Percentiles rank a stretch among this genome's conserved stretches.
Conservation (phyloP, 108 stramenopile species). For the Fragilaria radians region DNA sequence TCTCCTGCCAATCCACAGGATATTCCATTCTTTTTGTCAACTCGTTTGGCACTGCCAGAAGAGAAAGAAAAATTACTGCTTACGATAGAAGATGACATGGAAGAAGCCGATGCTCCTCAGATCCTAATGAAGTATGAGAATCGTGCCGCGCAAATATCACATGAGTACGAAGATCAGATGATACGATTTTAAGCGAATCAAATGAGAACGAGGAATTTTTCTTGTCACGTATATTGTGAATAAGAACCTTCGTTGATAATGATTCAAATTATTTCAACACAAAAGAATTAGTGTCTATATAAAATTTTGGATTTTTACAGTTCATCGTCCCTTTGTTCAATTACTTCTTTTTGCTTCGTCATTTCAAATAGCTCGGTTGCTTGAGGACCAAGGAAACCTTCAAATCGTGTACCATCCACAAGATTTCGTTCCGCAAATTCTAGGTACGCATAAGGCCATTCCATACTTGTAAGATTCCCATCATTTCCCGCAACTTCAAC, state of each 20-base stretch:
- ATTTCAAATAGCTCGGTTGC: neutral
- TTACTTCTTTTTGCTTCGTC: neutral
- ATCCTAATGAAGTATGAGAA: conserved; percentile 58
- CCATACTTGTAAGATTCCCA: neutral
- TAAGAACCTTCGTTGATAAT: too few species aligned
- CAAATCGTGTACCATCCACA: neutral
- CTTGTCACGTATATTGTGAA: too few species aligned
- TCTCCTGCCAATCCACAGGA: conserved; percentile 74
- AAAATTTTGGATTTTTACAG: too few species aligned
- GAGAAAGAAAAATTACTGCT: conserved; percentile 1
- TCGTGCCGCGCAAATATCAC: conserved; percentile 45
- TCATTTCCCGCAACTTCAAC: neutral
- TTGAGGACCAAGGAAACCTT: neutral
- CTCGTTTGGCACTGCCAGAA: conserved; percentile 34
- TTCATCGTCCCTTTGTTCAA: too few species aligned
- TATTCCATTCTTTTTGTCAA: conserved; percentile 82
- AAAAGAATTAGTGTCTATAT: too few species aligned
- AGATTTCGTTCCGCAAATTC: neutral
- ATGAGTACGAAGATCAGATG: conserved; percentile 83
- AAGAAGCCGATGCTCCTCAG: conserved; percentile 5
- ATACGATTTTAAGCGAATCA: conserved; percentile 56
- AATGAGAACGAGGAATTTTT: too few species aligned
- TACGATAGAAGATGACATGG: conserved; percentile 4
- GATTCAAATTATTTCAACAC: too few species aligned
- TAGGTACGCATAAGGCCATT: neutral